Base-by-base conservation (phyloP, 352 stramenopile species). In the Plasmopara halstedii region DNA sequence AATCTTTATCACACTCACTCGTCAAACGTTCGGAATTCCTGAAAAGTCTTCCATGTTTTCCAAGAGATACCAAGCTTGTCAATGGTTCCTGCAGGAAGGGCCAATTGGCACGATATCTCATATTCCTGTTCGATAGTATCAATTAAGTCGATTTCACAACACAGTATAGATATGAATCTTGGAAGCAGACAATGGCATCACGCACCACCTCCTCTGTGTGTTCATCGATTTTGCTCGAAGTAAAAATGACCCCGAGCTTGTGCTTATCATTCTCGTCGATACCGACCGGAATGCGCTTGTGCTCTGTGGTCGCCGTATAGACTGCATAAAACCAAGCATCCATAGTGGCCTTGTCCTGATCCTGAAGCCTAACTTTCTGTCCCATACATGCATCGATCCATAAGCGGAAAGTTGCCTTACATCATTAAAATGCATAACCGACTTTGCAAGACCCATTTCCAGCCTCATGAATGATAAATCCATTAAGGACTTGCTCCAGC, bases 291-390 rank as follows among this genome's bases (percentile, higher is more conserved):
- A 74, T 51, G 1, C 67, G 71, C 50, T 64, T 42, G 44, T 72
- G 75, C 54, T 88, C 70, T 6, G 78, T 84, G 49, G 86, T 86
- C 9, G 75, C 67, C 26, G 67, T 66, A 54, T 90, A 90, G 34
- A 88, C 70, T 3, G 73, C 75, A 23, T 76, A 73, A 60, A 90
- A 90, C 78, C 78, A 90, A 21, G 75, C 78, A 34, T 90, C 78
- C 0, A 66, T 85, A 11, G 73, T 88, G 25, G 69, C 70, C 42
- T 83, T 83, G 60, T 90, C 78, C 42, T 72, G 75, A 55, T 88
- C 76, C 44, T 86, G 73, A 29, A 90, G 66, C 50, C 83, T 83
- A 49, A 86, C 34, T 42, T 78, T 86, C 75, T 87, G 34, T 25
- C 41, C 33, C 42, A 51, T 14, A 53, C 31, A 35, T 13, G 13